Percentiles rank a stretch among this genome's conserved stretches.
Evolutionary conservation across 441 rosid species (phyloP).

Genomic region (Pelargonium exstipulatum): DNA sequence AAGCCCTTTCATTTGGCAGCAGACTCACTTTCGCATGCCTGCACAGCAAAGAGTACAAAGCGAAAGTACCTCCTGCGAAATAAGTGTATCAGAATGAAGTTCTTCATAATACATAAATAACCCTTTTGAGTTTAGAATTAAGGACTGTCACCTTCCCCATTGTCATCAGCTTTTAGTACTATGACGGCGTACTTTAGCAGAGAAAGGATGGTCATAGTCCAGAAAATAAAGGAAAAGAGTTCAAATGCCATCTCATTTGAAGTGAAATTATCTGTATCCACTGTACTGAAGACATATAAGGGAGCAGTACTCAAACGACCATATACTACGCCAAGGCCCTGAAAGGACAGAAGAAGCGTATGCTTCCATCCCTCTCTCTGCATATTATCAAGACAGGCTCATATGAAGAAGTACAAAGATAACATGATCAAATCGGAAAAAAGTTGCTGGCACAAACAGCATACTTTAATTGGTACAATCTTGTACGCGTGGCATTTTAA

Average conservation of each 20-base stretch:
- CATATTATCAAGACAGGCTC: constrained; percentile 16
- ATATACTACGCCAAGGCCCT: constrained; percentile 54
- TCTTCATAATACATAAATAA: background rate
- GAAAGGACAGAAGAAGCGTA: constrained; percentile 42
- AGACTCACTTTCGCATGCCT: constrained; percentile 55
- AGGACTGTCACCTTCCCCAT: constrained; percentile 49
- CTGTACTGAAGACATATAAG: constrained; percentile 48
- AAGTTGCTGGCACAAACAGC: too few species aligned
- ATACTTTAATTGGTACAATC: background rate
- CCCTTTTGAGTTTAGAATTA: background rate
- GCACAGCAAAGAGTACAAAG: constrained; percentile 56
- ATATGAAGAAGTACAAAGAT: background rate
- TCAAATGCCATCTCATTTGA: constrained; percentile 37
- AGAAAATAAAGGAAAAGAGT: constrained; percentile 54
- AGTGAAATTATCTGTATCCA: constrained; percentile 28
- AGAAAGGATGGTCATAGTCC: constrained; percentile 49
- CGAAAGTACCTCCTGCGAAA: constrained; percentile 56
- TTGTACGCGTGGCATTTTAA: background rate
- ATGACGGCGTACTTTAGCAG: constrained; percentile 48
- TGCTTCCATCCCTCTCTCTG: constrained; percentile 57
- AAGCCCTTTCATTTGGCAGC: constrained; percentile 38
- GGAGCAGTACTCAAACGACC: constrained; percentile 58
- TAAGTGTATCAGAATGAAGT: constrained; percentile 11
- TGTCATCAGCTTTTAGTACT: constrained; percentile 49
- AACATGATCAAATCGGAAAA: background rate